phyloP scores from a whole-genome alignment of 1,284 basidiomycete genomes.

The Boletus austroedulis region DNA sequence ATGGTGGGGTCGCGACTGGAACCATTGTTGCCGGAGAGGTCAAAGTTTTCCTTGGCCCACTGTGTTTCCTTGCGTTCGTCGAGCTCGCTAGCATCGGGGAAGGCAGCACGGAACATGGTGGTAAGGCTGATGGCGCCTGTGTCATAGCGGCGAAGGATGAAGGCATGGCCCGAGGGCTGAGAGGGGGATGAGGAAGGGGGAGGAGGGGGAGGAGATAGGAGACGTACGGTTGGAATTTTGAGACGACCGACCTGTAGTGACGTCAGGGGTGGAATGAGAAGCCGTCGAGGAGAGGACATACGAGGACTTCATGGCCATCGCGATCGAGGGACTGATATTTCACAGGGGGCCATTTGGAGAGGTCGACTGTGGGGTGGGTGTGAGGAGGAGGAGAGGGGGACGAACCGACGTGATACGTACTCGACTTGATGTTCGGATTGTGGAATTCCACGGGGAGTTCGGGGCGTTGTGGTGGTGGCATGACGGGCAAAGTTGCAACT shows the following conservation, averaged over 20 bases:
- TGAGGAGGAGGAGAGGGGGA: not conserved
- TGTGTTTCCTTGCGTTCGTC: constrained; percentile 82
- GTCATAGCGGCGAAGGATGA: constrained; percentile 93
- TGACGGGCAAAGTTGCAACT: constrained; percentile 20
- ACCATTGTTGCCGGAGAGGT: constrained; percentile 82
- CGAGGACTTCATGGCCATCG: constrained; percentile 81
- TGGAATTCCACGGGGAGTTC: constrained; percentile 38
- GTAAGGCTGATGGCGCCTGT: constrained; percentile 94
- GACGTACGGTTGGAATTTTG: constrained; percentile 86
- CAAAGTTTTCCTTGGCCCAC: constrained; percentile 82
- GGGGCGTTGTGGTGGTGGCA: constrained; percentile 35
- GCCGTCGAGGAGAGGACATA: constrained; percentile 38
- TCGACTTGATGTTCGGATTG: constrained; percentile 41
- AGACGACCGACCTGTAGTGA: constrained; percentile 73
- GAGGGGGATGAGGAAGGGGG: constrained; percentile 5
- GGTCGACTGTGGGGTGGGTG: constrained; percentile 19
- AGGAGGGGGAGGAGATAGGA: not conserved
- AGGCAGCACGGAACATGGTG: constrained; percentile 97
- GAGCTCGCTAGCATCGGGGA: constrained; percentile 78
- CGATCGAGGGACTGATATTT: constrained; percentile 84
- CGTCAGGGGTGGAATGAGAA: constrained; percentile 20
- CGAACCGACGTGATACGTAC: constrained; percentile 32
- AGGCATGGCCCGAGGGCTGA: constrained; percentile 79
- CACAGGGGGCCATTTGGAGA: constrained; percentile 51
- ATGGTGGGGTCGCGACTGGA: constrained; percentile 55